phyloP scores from a whole-genome alignment of 495 filamentous ascomycete genomes.

The Elasticomyces elasticus region DNA sequence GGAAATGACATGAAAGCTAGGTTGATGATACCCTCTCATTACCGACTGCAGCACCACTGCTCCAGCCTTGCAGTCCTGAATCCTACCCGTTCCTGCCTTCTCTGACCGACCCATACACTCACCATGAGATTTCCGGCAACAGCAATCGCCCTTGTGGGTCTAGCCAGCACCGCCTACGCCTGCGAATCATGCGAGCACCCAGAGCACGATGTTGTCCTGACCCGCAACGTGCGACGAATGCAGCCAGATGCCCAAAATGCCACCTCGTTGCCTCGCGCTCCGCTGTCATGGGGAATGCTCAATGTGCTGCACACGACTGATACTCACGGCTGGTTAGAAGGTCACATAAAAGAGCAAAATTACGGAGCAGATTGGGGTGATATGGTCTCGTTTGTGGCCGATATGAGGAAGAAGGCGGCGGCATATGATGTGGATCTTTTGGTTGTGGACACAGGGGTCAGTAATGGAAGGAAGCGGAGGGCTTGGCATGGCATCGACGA shows the following conservation, averaged over 20 bases:
- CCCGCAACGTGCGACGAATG: conserved; percentile 32
- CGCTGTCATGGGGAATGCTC: conserved; percentile 38
- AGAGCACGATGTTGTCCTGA: conserved; percentile 27
- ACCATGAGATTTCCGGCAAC: conserved; percentile 19
- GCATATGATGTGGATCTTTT: conserved; percentile 32
- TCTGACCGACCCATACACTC: no score
- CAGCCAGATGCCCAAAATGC: conserved; percentile 41
- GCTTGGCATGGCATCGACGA: not conserved
- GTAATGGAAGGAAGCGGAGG: conserved; percentile 1
- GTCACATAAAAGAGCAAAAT: conserved; percentile 38
- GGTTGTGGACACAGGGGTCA: conserved; percentile 33
- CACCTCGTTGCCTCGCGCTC: conserved; percentile 28
- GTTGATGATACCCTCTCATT: no score
- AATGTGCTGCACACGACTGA: conserved; percentile 42
- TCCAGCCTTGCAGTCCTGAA: not conserved
- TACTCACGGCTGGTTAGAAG: conserved; percentile 41
- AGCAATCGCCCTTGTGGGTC: conserved; percentile 6
- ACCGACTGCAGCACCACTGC: not conserved
- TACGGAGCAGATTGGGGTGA: conserved; percentile 39
- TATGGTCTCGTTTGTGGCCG: conserved; percentile 31
- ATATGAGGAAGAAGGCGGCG: conserved; percentile 33
- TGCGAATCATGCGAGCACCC: conserved; percentile 28
- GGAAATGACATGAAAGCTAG: no score
- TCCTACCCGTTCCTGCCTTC: not conserved
- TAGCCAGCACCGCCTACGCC: conserved; percentile 13